Evolutionary conservation across 805 yeast species (phyloP).

Genomic region (Saturnispora kantuleensis): DNA sequence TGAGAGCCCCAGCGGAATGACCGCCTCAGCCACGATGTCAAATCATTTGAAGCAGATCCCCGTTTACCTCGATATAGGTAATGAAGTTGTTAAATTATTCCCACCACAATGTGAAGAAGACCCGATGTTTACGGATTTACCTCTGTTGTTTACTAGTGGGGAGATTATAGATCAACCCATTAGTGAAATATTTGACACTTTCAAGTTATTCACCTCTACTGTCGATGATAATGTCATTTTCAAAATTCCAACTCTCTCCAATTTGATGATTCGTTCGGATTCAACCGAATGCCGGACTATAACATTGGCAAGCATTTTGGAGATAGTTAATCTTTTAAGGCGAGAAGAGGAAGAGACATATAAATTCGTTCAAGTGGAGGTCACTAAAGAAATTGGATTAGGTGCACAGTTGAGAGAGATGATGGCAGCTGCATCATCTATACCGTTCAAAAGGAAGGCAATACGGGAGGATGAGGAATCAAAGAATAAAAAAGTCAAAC

Average conservation of each 20-base stretch:
- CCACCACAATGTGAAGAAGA: conserved; percentile 18
- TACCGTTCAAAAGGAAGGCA: neutral
- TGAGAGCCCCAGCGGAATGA: neutral
- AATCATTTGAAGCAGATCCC: conserved; percentile 12
- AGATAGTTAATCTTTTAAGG: conserved; percentile 15
- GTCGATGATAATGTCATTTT: conserved; percentile 2
- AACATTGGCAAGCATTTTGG: conserved; percentile 17
- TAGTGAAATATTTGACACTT: conserved; percentile 10
- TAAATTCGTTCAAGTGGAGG: conserved; percentile 17
- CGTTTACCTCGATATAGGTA: conserved; percentile 22
- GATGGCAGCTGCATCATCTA: neutral
- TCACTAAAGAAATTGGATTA: conserved; percentile 9
- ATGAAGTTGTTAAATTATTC: conserved; percentile 20
- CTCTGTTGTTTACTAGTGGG: conserved; percentile 14
- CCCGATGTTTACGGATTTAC: conserved; percentile 17
- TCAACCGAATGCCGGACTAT: conserved; percentile 12
- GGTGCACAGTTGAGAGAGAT: neutral
- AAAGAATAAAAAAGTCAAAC: neutral
- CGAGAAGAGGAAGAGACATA: conserved; percentile 17
- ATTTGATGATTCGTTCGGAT: conserved; percentile 21
- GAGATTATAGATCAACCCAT: conserved; percentile 10
- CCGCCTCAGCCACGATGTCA: neutral
- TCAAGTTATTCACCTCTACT: conserved; percentile 1
- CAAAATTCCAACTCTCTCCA: conserved; percentile 17
- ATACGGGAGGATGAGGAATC: neutral